Base-by-base conservation (phyloP, 345 rosid genomes). In the Cardamine occulta region DNA sequence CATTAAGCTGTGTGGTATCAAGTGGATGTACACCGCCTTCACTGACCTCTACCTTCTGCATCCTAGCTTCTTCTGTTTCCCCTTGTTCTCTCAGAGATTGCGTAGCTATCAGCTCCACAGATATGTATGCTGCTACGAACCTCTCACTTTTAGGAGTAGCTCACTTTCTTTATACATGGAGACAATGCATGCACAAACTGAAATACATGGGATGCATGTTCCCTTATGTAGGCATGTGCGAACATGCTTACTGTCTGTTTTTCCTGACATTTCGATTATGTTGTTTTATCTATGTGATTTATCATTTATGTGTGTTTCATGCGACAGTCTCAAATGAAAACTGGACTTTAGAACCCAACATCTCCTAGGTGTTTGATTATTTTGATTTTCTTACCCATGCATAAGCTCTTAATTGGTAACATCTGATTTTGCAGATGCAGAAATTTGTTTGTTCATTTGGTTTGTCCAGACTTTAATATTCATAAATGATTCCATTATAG, bases 11-110 rank as follows among this genome's bases (percentile, higher is more conserved):
- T 82, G 88, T 92, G 78, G 96, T 86, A 68, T 87, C 97, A 45
- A 75, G 80, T 19, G 96, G 93, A 75, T 84, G 73, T 73, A 55
- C 78, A 61, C 96, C 72, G 12, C 99, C 99, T 11, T 78, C 91
- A 68, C 79, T 70, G 64, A 79, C 99, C 75, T 86, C 97, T 73
- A 70, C 76, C 68, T 90, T 80, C 65, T 95, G 98, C 88, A 86
- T 95, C 79, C 82, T 79, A 66, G 84, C 88, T 76, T 88, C 92
- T 71, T 85, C 87, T 48, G 91, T 92, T 79, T 89, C 99, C 67
- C 89, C 97, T 78, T 95, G 96, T 79, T 76, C 96, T 19, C 72
- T 90, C 82, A 87, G 93, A 86, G 99, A 95, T 80, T 95, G 96
- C 76, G 67, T 95, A 69, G 79, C 89, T 53, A 82, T 88, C 77